Conservation (phyloP, 306 rosid genomes). For the Castanopsis chinensis region DNA sequence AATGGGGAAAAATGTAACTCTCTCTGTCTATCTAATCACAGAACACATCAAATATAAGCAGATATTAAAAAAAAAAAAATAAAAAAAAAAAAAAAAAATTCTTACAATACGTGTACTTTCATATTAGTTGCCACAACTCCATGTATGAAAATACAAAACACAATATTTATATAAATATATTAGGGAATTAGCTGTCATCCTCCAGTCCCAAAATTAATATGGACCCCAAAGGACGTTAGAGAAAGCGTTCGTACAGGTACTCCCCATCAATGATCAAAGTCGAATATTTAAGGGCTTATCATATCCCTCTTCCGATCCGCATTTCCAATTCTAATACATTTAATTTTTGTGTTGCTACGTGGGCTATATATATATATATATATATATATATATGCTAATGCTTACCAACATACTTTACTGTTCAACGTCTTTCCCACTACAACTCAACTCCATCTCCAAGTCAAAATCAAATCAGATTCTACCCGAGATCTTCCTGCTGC, state of each 20-base stretch:
- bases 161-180: no score
- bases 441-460: neutral
- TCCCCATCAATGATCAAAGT: neutral
- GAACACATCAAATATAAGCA: neutral
- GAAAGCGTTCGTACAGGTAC: neutral
- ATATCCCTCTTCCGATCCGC: neutral
- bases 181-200: no score
- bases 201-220: no score
- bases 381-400: neutral
- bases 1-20: no score
- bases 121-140: neutral
- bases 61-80: neutral
- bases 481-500: no score
- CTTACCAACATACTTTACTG: neutral
- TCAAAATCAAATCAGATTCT: neutral
- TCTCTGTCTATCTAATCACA: neutral
- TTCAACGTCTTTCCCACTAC: neutral
- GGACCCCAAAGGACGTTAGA: no score
- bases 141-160: no score
- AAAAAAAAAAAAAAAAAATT: no score
- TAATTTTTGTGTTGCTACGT: no score
- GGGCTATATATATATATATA: no score
- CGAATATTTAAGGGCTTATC: constrained; percentile 28
- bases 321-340: no score
- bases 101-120: neutral